Evolutionary conservation across 2,329 filamentous ascomycete genomes (phyloP), one percentile per base, ranked within the genome.

Genomic region (Blastomyces emzantsi): DNA sequence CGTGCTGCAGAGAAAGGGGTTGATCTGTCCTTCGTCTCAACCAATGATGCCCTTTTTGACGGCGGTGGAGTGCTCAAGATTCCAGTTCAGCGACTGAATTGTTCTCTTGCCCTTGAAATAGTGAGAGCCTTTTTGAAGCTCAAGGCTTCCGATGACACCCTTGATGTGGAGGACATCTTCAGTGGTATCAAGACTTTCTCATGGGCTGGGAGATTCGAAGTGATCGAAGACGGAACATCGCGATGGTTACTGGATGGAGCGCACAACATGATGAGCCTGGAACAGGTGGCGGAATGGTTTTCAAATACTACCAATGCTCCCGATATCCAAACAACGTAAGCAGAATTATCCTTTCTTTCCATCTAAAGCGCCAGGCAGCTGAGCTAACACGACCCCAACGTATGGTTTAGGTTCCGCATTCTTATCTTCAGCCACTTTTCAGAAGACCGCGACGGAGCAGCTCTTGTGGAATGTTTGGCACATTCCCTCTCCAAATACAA

Each of bases 1-100:
- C 75, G 86, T 54, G 86, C 87, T 0, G 64, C 57, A 5, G 84
- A 87, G 61, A 85, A 82, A 70, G 70, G 72, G 0, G 83, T 82
- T 0, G 67, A 73, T 0, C 70, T 86, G 13, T 74, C 67, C 2
- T 79, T 82, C 28, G 70, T 87, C 45, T 54, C 67, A 30, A 25
- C 43, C 30, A 56, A 64, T 62, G 39, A 63, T n/a, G 45, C 33
- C 5, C 63, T 67, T 28, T 69, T 72, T 19, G 61, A 62, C 8
- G 55, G 66, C n/a, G 62, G 64, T 57, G 63, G 52, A 41, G 65
- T 66, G 22, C 63, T 73, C 36, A 65, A 68, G 63, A 65, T 69
- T 30, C 70, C 69, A n/a, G 70, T 71, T 3, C 73, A 76, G 63
- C 63, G 68, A n/a, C 28, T 69, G 15, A 76, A 76, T 64, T 72